Percentiles rank a stretch among this genome's conserved stretches.
Evolutionary conservation across 2,329 filamentous ascomycete genomes (phyloP).

Genomic region (Verticillium longisporum): DNA sequence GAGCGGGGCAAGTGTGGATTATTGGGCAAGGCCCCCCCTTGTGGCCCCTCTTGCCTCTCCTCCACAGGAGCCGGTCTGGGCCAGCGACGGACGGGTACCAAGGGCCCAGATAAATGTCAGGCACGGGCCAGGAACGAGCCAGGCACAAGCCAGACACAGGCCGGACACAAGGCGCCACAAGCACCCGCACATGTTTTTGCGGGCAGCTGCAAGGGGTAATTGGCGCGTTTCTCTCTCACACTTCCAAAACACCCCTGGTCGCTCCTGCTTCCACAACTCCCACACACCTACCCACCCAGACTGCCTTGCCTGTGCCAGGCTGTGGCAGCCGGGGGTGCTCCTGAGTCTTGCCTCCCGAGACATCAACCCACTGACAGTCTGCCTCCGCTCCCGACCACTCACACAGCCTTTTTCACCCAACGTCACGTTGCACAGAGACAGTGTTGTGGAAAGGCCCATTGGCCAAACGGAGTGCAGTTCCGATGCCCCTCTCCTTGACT

Average conservation of each 20-base stretch:
- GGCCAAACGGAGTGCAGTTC: background rate
- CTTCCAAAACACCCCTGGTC: slow-evolving; percentile 7
- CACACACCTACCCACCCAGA: background rate
- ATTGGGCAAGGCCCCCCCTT: background rate
- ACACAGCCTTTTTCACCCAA: background rate
- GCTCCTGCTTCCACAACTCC: background rate
- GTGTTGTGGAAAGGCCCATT: background rate
- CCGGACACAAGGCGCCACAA: background rate
- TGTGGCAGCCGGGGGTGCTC: background rate
- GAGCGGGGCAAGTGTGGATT: background rate
- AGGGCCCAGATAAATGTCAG: background rate
- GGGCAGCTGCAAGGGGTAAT: slow-evolving; percentile 3
- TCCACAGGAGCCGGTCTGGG: background rate
- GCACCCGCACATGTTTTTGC: background rate
- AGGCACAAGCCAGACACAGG: background rate
- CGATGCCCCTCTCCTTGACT: background rate
- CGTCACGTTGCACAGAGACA: slow-evolving; percentile 2
- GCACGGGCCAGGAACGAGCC: background rate
- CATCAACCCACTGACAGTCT: background rate
- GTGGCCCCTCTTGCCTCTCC: background rate
- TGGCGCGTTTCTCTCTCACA: slow-evolving; percentile 9
- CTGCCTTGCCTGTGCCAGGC: background rate
- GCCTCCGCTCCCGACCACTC: background rate
- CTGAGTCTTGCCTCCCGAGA: background rate
- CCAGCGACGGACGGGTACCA: background rate